phyloP scores from a whole-genome alignment of 2,329 filamentous ascomycete genomes.

The Aspergillus persii region DNA sequence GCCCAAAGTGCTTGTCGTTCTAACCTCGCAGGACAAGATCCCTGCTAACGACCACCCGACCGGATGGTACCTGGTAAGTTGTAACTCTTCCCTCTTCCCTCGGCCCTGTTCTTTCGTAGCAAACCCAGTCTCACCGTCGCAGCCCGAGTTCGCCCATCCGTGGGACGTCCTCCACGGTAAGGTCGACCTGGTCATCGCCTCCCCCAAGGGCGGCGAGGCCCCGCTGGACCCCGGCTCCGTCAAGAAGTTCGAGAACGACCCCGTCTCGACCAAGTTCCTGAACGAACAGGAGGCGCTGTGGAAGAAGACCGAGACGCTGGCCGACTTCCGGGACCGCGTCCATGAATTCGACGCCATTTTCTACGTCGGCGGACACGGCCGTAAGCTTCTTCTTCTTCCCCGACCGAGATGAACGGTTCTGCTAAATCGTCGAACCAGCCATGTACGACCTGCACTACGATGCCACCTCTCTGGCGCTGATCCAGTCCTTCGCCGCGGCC shows the following conservation, averaged over 20 bases:
- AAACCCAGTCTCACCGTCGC: neutral
- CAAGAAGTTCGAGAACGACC: conserved; percentile 55
- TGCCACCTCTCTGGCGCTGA: conserved; percentile 43
- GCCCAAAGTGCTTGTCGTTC: conserved; percentile 67
- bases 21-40: conserved; percentile 60
- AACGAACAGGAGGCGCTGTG: conserved; percentile 58
- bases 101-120: neutral
- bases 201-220: conserved; percentile 60
- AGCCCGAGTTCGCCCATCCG: conserved; percentile 63
- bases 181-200: conserved; percentile 57
- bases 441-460: conserved; percentile 52
- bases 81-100: too few relatives aligned
- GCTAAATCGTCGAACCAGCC: conserved; percentile 22
- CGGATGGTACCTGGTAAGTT: conserved; percentile 66
- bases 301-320: conserved; percentile 61
- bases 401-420: too few relatives aligned
- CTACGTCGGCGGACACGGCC: conserved; percentile 59
- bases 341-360: conserved; percentile 64
- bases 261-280: conserved; percentile 54
- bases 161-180: conserved; percentile 58
- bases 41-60: conserved; percentile 51
- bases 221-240: conserved; percentile 61
- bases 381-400: conserved; percentile 32
- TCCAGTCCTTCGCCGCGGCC: conserved; percentile 48
- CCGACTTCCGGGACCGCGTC: conserved; percentile 55